Evolutionary conservation across 345 rosid genomes (phyloP).

Genomic region (Bretschneidera sinensis): DNA sequence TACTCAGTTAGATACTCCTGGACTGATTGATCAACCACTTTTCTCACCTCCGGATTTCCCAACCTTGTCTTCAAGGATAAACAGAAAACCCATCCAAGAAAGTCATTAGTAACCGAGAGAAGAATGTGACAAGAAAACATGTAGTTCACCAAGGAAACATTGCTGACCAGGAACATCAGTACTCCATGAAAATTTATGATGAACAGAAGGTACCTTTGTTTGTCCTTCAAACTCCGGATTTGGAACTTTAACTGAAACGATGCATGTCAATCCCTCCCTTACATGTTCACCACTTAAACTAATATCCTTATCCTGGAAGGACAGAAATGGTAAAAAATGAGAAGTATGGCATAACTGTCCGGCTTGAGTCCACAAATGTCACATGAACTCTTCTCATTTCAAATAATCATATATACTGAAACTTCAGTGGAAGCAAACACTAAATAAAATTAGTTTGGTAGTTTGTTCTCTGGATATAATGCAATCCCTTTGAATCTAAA

Average conservation of each 20-base stretch:
- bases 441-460: too few species aligned
- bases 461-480: too few species aligned
- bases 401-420: too few species aligned
- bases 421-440: too few species aligned
- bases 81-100: slow-evolving; percentile 11
- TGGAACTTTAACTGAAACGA: slow-evolving; percentile 93
- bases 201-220: slow-evolving; percentile 60
- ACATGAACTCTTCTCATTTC: not conserved
- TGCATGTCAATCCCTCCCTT: slow-evolving; percentile 92
- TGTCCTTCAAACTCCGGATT: slow-evolving; percentile 99
- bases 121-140: not conserved
- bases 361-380: not conserved
- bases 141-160: not conserved
- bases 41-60: slow-evolving; percentile 99
- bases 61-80: slow-evolving; percentile 70
- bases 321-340: slow-evolving; percentile 16
- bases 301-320: slow-evolving; percentile 83
- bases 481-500: too few species aligned
- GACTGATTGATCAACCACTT: slow-evolving; percentile 86
- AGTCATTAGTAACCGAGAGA: slow-evolving; percentile 12
- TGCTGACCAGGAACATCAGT: not conserved
- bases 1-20: slow-evolving; percentile 94
- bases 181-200: slow-evolving; percentile 2
- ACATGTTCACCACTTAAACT: slow-evolving; percentile 94
- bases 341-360: not conserved